Conservation (phyloP, 1,284 basidiomycete species). For the Ceratobasidium sp. region DNA sequence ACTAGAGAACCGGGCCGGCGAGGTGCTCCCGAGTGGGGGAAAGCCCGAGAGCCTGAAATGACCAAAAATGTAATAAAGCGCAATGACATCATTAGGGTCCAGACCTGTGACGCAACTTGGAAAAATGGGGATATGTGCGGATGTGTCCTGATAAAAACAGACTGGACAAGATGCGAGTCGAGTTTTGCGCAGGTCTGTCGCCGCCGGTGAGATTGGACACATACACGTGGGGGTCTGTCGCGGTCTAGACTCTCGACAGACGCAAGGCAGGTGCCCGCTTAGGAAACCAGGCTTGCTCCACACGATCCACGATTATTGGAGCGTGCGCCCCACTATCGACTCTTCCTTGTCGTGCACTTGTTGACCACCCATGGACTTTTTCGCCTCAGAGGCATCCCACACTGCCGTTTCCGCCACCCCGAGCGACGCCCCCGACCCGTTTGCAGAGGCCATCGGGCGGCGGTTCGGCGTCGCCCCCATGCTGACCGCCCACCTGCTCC, state of each 20-base stretch:
- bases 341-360: too few species aligned
- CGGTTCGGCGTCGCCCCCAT: constrained; percentile 24
- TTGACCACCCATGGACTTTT: constrained; percentile 35
- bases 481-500: constrained; percentile 29
- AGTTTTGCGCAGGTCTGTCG: background rate
- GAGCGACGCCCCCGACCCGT: constrained; percentile 20
- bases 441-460: constrained; percentile 40
- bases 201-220: background rate
- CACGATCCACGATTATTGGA: constrained; percentile 24
- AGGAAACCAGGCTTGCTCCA: constrained; percentile 26
- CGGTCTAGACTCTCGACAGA: constrained; percentile 8
- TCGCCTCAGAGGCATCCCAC: constrained; percentile 14
- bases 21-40: constrained; percentile 2
- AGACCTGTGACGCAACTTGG: constrained; percentile 1
- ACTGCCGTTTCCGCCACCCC: constrained; percentile 12
- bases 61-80: background rate
- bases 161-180: background rate
- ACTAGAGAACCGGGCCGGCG: constrained; percentile 64
- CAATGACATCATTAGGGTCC: constrained; percentile 27
- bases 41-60: constrained; percentile 10
- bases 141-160: background rate
- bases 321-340: too few species aligned
- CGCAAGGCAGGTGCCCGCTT: background rate
- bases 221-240: constrained; percentile 17
- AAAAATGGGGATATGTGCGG: constrained; percentile 10